Evolutionary conservation across 257 asterid species (phyloP), one percentile per base, ranked within the genome.

Genomic region (Asclepias syriaca): DNA sequence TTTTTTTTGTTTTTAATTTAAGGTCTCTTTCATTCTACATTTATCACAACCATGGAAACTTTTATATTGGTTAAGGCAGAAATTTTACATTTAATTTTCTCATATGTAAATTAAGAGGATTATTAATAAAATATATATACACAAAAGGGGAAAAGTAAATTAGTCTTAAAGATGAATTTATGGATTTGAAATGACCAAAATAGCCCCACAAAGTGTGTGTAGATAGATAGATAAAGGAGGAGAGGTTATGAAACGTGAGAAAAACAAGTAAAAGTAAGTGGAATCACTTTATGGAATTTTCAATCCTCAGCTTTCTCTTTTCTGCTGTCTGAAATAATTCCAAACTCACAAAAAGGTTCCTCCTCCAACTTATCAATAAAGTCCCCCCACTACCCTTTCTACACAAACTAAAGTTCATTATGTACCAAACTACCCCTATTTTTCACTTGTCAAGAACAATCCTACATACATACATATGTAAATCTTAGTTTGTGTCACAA

Each of bases 321-420:
- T 59, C 65, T 12, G 43, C 43, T 59, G 65, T 59, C 66, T 61
- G 66, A 61, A 61, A 32, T 61, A 32, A 61, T 61, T 61, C 66
- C 66, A 45, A 60, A 37, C 66, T 14, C 14, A 61, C 12, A 13
- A 34, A 13, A 34, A 34, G 39, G 19, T 5, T 61, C 48, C 66
- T 32, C 66, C 37, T 61, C 39, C 3, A 10, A 22, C 61, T 21
- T 21, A 10, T 56, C 34, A 56, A 2, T 22, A 24, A 10, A 57
- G 64, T 22, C 14, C 4, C 64, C 64, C 18, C 10, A 6, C 3
- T 2, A 27, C 11, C 64, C 11, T 58, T 58, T 24, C 32, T 21
- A 24, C 39, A 54, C 22, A 51, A 51, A 51, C 56, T 13, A 12
- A 48, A 14, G 55, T 16, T 50, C 55, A 50, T 18, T 54, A 19